Base-by-base conservation (phyloP, 345 rosid genomes). In the Turritis glabra region DNA sequence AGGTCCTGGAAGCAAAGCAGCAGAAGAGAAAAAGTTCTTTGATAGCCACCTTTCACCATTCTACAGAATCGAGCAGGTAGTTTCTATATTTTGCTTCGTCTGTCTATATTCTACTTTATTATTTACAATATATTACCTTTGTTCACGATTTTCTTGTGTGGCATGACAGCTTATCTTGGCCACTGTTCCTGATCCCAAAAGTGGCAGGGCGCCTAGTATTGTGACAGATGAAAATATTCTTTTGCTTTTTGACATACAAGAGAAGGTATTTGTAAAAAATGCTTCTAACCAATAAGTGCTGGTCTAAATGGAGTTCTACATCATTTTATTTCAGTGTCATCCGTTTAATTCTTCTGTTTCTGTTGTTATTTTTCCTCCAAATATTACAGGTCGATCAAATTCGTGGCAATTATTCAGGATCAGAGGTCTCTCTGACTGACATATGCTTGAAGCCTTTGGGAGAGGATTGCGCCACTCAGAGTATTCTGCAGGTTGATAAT, bases 41-140 rank as follows among this genome's bases (percentile, higher is more conserved):
- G 98, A 95, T 82, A 83, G 84, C 78, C 96, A 90, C 80, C 96
- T 95, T 55, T 88, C 97, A 0, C 97, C 99, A 18, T 95, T 95
- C 78, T 95, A 95, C 89, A 86, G 99, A 86, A 92, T 92, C 50
- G 98, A 95, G 80, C 97, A 95, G 99, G 99, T 95, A 77, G 19
- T 26, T 74, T 62, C 25, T 51, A n/a, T 76, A 7, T 23, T 40
- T 66, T 63, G 64, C 68, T 67, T 46, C 9, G n/a, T 43, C 27
- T 67, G 22, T 58, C 29, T 57, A 59, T 67, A 33, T 57, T 21
- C 52, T 26, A 19, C 8, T 27, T 71, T 32, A 10, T 52, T n/a
- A 33, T 44, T 46, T 15, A 68, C 15, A 23, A 55, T 58, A 58
- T 41, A 51, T 59, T 35, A 64, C 47, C 55, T 78, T 51, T 65